These are phyloP conservation scores for Fusarium nelsonii DNA, from an alignment of 2,329 filamentous ascomycete species.

Conservation along the genomic window DNA sequence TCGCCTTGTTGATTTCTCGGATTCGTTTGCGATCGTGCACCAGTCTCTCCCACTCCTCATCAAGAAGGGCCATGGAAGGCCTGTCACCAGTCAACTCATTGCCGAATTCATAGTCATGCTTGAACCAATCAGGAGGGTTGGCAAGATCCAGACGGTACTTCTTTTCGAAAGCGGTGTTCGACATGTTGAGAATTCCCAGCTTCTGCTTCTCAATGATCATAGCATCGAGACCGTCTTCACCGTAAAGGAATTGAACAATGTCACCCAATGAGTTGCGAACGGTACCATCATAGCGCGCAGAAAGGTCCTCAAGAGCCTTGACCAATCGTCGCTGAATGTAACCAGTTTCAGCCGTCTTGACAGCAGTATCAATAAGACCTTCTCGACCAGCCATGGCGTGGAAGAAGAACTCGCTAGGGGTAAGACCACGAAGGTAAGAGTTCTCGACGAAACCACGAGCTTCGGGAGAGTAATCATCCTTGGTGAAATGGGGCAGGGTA, in stretches of 20 bases:
- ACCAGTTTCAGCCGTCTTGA: slow-evolving; percentile 99
- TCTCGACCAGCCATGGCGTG: slow-evolving; percentile 99
- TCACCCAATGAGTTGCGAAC: slow-evolving; percentile 97
- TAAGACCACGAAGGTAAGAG: slow-evolving; percentile 95
- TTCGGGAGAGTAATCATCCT: slow-evolving; percentile 98
- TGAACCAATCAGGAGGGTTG: slow-evolving; percentile 71
- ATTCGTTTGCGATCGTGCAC: slow-evolving; percentile 79
- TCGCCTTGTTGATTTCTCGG: slow-evolving; percentile 72
- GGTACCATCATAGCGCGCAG: slow-evolving; percentile 97
- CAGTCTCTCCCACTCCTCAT: slow-evolving; percentile 88
- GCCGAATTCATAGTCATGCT: slow-evolving; percentile 75
- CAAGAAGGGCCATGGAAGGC: slow-evolving; percentile 86
- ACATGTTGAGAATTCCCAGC: slow-evolving; percentile 87
- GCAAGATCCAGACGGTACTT: slow-evolving; percentile 85
- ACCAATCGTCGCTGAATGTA: slow-evolving; percentile 99
- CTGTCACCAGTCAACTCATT: slow-evolving; percentile 88
- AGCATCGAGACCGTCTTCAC: slow-evolving; percentile 95
- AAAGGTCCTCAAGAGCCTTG: slow-evolving; percentile 97
- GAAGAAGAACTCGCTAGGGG: slow-evolving; percentile 98
- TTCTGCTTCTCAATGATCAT: slow-evolving; percentile 93
- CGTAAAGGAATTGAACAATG: slow-evolving; percentile 96
- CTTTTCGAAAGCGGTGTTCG: slow-evolving; percentile 80
- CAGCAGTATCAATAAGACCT: slow-evolving; percentile 98
- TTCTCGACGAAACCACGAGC: slow-evolving; percentile 98
- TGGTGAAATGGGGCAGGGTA: slow-evolving; percentile 96